These are phyloP conservation scores for Alternaria triticimaculans DNA, from an alignment of 2,329 filamentous ascomycete species.

Conservation along the genomic window DNA sequence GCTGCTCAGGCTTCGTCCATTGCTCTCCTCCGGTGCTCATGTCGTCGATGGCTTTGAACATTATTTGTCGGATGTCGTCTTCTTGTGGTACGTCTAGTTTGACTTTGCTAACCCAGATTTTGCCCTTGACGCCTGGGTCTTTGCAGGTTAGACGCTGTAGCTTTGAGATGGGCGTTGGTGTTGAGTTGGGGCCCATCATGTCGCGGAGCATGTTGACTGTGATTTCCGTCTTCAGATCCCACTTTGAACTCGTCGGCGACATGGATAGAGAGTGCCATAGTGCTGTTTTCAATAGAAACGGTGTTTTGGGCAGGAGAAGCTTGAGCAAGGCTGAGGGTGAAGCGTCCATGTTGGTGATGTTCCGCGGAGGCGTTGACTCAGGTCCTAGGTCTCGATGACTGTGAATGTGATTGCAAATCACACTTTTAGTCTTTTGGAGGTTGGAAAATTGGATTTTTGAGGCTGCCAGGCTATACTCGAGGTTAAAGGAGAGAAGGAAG, in stretches of 20 bases:
- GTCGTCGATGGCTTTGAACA: constrained; percentile 65
- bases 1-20: constrained; percentile 57
- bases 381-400: background rate
- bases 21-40: constrained; percentile 52
- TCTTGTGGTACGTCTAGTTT: constrained; percentile 66
- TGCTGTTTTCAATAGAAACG: constrained; percentile 67
- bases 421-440: too few relatives aligned
- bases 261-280: constrained; percentile 69
- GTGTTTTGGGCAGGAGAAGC: constrained; percentile 54
- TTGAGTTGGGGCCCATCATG: constrained; percentile 38
- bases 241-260: constrained; percentile 75
- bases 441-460: background rate
- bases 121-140: constrained; percentile 75
- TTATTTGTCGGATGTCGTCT: constrained; percentile 58
- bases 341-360: constrained; percentile 38
- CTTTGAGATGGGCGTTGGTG: constrained; percentile 37
- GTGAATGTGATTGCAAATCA: background rate
- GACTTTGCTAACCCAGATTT: constrained; percentile 80
- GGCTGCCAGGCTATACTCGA: too few relatives aligned
- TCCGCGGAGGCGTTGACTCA: background rate
- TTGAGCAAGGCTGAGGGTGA: constrained; percentile 44
- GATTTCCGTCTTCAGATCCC: constrained; percentile 78
- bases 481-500: background rate
- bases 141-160: constrained; percentile 67
- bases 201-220: constrained; percentile 73